These are phyloP conservation scores for Pseudozyma sp. DNA, from an alignment of 1,284 basidiomycete genomes.

Conservation along the genomic window DNA sequence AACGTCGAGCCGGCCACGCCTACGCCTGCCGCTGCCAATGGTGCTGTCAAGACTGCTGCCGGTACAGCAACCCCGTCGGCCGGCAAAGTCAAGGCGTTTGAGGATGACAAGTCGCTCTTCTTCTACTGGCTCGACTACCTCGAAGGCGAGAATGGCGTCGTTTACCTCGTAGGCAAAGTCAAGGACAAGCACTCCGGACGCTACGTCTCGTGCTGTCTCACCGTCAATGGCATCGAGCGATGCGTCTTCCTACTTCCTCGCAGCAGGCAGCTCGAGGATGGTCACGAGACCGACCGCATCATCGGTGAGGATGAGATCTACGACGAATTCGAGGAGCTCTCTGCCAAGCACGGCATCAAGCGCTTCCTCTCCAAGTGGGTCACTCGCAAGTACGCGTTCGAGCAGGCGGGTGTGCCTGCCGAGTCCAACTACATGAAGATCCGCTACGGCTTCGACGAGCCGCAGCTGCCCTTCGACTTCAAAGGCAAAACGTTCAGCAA, in stretches of 20 bases:
- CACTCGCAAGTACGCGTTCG: conserved; percentile 91
- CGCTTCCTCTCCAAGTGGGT: conserved; percentile 78
- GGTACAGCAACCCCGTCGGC: conserved; percentile 25
- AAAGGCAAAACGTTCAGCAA: conserved; percentile 85
- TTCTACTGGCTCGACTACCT: conserved; percentile 68
- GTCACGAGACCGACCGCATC: conserved; percentile 77
- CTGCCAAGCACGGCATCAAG: conserved; percentile 81
- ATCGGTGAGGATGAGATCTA: conserved; percentile 77
- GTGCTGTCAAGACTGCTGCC: conserved; percentile 21
- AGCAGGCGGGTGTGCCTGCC: conserved; percentile 83
- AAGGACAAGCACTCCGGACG: conserved; percentile 68
- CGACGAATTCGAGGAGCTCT: conserved; percentile 83
- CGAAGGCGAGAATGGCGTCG: conserved; percentile 62
- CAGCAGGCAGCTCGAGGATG: conserved; percentile 68
- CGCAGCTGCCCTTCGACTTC: conserved; percentile 74
- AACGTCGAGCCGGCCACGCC: conserved; percentile 42
- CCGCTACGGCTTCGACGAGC: conserved; percentile 68
- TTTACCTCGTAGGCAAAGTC: conserved; percentile 67
- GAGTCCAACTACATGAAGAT: conserved; percentile 88
- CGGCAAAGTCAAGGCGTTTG: conserved; percentile 53
- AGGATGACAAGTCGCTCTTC: conserved; percentile 58
- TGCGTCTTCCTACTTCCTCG: conserved; percentile 92
- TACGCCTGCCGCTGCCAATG: conserved; percentile 17
- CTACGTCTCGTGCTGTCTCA: conserved; percentile 90
- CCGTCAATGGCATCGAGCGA: conserved; percentile 85